Percentiles rank a stretch among this genome's conserved stretches.
Conservation (phyloP, 768 basidiomycete species). For the Tylopilus subfusipes region DNA sequence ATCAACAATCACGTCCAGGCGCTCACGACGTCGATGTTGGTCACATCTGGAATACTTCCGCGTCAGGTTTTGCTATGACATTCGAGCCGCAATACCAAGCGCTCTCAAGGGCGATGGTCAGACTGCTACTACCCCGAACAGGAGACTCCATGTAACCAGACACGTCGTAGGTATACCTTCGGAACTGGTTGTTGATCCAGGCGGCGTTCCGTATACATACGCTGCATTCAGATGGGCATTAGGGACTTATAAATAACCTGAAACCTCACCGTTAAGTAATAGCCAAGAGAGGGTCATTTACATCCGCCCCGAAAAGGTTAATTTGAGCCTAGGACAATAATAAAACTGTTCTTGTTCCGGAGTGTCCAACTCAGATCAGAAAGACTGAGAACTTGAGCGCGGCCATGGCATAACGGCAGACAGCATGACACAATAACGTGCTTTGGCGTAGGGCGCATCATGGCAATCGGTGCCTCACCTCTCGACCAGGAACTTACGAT, state of each 20-base stretch:
- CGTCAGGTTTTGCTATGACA: constrained; percentile 46
- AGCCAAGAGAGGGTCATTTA: constrained; percentile 51
- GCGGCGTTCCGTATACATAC: constrained; percentile 53
- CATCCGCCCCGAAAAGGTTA: constrained; percentile 48
- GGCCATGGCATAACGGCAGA: constrained; percentile 15
- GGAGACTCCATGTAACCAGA: too few relatives aligned
- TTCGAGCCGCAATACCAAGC: constrained; percentile 53
- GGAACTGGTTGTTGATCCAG: constrained; percentile 59
- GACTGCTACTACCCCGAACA: constrained; percentile 34
- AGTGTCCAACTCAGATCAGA: constrained; percentile 50
- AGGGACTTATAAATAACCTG: background rate
- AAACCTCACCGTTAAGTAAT: constrained; percentile 48
- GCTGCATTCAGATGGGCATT: constrained; percentile 30
- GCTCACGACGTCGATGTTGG: constrained; percentile 32
- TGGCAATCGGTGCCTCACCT: too few relatives aligned
- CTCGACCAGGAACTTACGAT: too few relatives aligned
- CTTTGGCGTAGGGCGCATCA: too few relatives aligned
- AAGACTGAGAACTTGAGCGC: constrained; percentile 37
- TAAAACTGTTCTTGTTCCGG: constrained; percentile 50
- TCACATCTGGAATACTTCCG: constrained; percentile 38
- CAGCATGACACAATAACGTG: too few relatives aligned
- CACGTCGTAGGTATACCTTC: constrained; percentile 52
- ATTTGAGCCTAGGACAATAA: constrained; percentile 52
- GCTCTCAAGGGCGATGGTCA: constrained; percentile 52
- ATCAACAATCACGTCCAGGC: background rate